Percentiles rank a stretch among this genome's conserved stretches.
Evolutionary conservation across 495 filamentous ascomycete species (phyloP).

Genomic region (Tuber brumale): DNA sequence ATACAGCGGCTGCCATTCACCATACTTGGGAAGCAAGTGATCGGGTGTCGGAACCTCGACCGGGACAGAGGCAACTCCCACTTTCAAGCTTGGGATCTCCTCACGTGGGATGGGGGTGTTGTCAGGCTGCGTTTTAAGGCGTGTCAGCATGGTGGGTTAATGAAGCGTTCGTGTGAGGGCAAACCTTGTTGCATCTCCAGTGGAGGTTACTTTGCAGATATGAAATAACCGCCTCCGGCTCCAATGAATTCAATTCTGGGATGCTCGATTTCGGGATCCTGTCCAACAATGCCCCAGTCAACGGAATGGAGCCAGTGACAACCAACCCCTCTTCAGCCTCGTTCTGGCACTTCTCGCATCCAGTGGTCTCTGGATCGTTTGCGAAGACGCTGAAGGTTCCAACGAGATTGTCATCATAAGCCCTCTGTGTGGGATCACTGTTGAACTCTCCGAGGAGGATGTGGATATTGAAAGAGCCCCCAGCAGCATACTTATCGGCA

Average conservation of each 20-base stretch:
- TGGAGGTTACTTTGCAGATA: slow-evolving; percentile 33
- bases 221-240: slow-evolving; percentile 31
- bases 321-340: slow-evolving; percentile 21
- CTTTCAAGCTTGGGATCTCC: slow-evolving; percentile 29
- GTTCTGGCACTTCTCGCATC: slow-evolving; percentile 37
- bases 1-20: slow-evolving; percentile 19
- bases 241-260: slow-evolving; percentile 28
- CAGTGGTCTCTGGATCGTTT: slow-evolving; percentile 29
- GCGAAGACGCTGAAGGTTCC: slow-evolving; percentile 39
- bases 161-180: background rate
- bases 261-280: slow-evolving; percentile 36
- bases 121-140: slow-evolving; percentile 11
- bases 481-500: slow-evolving; percentile 39
- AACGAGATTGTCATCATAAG: slow-evolving; percentile 36
- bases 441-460: slow-evolving; percentile 39
- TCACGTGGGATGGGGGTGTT: slow-evolving; percentile 16
- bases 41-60: slow-evolving; percentile 23
- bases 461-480: slow-evolving; percentile 40
- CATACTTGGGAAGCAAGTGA: slow-evolving; percentile 19
- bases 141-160: background rate
- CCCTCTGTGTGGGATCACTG: slow-evolving; percentile 15
- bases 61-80: slow-evolving; percentile 24
- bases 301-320: slow-evolving; percentile 40
- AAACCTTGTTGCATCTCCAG: slow-evolving; percentile 30
- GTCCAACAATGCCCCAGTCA: slow-evolving; percentile 42